Evolutionary conservation across 1,139 yeast species (phyloP).

Genomic region (Yamadazyma sp.): DNA sequence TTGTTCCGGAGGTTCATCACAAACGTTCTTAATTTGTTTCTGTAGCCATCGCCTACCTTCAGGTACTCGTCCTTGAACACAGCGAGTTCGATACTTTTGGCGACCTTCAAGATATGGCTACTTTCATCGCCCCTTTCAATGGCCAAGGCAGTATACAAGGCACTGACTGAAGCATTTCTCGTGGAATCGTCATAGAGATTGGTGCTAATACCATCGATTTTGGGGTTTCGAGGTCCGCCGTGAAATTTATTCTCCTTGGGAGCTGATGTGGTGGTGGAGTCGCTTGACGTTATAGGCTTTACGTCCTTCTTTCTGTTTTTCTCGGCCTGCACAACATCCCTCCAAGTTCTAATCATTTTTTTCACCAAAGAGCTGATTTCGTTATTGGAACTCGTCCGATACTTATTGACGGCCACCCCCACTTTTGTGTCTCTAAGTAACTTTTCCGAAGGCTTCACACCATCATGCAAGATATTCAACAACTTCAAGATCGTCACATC

Average conservation of each 20-base stretch:
- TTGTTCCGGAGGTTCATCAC: constrained; percentile 86
- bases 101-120: constrained; percentile 57
- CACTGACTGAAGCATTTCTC: constrained; percentile 81
- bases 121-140: constrained; percentile 63
- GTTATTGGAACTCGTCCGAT: constrained; percentile 64
- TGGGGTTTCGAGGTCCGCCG: constrained; percentile 66
- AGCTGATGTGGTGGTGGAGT: constrained; percentile 17
- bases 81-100: constrained; percentile 72
- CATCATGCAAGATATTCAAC: constrained; percentile 64
- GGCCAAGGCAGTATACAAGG: constrained; percentile 86
- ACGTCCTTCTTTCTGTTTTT: constrained; percentile 46
- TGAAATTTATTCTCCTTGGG: constrained; percentile 24
- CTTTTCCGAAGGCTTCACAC: constrained; percentile 82
- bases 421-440: constrained; percentile 89
- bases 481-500: constrained; percentile 68
- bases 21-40: constrained; percentile 79
- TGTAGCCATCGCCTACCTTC: constrained; percentile 57
- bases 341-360: constrained; percentile 84
- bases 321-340: constrained; percentile 81
- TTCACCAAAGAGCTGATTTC: constrained; percentile 74
- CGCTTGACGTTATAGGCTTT: constrained; percentile 10
- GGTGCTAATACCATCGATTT: constrained; percentile 76
- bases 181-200: constrained; percentile 70
- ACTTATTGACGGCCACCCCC: constrained; percentile 95
- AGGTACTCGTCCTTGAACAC: constrained; percentile 62